Evolutionary conservation across 2,329 filamentous ascomycete genomes (phyloP).

Genomic region (Neonectria punicea): DNA sequence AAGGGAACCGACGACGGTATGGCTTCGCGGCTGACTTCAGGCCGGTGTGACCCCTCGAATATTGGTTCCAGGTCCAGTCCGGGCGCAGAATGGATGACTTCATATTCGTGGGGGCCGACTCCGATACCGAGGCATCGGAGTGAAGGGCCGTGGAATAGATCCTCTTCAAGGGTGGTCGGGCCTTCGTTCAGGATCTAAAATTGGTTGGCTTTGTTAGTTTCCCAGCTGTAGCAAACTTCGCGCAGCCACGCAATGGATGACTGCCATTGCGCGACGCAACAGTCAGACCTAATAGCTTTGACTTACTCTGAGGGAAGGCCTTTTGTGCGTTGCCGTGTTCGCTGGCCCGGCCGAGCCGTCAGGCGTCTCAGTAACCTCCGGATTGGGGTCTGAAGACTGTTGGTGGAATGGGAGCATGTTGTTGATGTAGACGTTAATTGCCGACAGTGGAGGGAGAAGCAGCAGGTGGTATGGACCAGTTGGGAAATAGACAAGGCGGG

Average conservation of each 20-base stretch:
- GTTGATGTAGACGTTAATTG: neutral
- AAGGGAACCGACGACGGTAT: accelerated
- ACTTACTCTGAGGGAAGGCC: conserved; percentile 2
- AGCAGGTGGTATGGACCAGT: neutral
- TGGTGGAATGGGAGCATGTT: conserved; percentile 1
- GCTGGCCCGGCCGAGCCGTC: neutral
- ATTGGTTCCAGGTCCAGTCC: neutral
- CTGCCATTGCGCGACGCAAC: neutral
- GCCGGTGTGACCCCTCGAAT: neutral
- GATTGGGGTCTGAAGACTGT: neutral
- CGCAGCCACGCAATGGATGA: neutral
- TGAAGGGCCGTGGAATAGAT: neutral
- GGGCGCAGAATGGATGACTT: neutral
- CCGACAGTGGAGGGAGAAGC: neutral
- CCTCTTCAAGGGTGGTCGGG: neutral
- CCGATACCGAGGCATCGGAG: neutral
- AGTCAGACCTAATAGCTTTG: neutral
- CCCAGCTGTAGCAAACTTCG: neutral
- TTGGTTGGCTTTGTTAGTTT: neutral
- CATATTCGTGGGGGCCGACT: neutral
- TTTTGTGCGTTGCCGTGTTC: neutral
- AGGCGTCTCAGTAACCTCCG: neutral
- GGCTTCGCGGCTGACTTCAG: neutral
- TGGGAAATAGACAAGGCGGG: neutral
- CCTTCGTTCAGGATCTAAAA: neutral